Conservation (phyloP, 2,329 filamentous ascomycete species). For the Apiospora kogelbergensis region DNA sequence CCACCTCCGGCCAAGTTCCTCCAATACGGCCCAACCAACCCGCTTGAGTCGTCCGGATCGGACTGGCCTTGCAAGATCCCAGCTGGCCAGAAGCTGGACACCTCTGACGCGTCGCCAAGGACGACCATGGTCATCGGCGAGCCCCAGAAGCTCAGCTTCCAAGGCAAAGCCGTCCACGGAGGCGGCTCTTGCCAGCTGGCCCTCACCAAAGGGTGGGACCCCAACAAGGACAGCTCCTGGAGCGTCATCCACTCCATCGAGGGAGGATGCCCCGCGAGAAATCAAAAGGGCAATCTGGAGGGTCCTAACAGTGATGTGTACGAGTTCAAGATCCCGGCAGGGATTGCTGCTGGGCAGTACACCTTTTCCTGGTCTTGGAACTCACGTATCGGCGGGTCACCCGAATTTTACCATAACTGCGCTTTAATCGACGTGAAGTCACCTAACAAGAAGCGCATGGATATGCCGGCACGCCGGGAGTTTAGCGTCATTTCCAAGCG, state of each 20-base stretch:
- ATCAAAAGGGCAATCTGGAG: conserved; percentile 48
- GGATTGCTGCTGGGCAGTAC: conserved; percentile 61
- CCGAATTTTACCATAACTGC: conserved; percentile 72
- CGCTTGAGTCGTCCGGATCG: conserved; percentile 51
- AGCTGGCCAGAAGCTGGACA: conserved; percentile 29
- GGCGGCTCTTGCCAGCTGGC: conserved; percentile 75
- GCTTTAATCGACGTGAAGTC: conserved; percentile 58
- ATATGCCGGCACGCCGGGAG: conserved; percentile 15
- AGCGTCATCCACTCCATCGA: conserved; percentile 71
- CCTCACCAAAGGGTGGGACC: conserved; percentile 60
- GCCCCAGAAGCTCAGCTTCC: conserved; percentile 50
- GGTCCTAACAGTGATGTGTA: conserved; percentile 47
- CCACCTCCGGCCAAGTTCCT: conserved; percentile 53
- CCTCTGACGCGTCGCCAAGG: conserved; percentile 36
- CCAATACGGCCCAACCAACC: conserved; percentile 51
- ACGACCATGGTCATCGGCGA: conserved; percentile 58
- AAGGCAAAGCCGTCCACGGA: conserved; percentile 64
- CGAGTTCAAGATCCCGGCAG: conserved; percentile 58
- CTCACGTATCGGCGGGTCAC: conserved; percentile 63
- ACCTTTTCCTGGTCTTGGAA: conserved; percentile 77
- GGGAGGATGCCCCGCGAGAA: conserved; percentile 64
- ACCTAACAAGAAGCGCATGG: conserved; percentile 18
- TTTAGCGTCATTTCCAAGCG: conserved; percentile 16
- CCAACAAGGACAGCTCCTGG: conserved; percentile 58
- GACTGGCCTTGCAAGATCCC: conserved; percentile 72